These are phyloP conservation scores for Magnusiomyces clavatus DNA, from an alignment of 1,139 yeast genomes.

Conservation along the genomic window DNA sequence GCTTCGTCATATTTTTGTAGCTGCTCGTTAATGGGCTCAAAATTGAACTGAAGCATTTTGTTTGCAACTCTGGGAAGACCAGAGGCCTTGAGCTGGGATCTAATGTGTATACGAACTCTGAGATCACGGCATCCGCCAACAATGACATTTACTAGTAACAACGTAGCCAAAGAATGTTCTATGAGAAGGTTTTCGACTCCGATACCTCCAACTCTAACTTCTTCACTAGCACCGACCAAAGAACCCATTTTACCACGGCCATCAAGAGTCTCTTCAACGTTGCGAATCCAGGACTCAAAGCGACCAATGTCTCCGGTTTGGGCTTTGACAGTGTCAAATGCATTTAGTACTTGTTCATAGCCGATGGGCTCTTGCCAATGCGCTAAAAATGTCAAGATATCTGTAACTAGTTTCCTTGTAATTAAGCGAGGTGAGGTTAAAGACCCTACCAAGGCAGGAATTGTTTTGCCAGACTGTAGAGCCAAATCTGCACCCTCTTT, in stretches of 20 bases:
- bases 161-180: conserved; percentile 74
- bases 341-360: conserved; percentile 53
- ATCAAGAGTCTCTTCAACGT: conserved; percentile 66
- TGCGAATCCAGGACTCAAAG: conserved; percentile 78
- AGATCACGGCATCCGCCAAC: conserved; percentile 57
- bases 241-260: conserved; percentile 90
- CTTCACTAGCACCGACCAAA: conserved; percentile 90
- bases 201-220: conserved; percentile 54
- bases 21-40: conserved; percentile 58
- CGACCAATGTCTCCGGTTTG: conserved; percentile 56
- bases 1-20: conserved; percentile 55
- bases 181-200: conserved; percentile 61
- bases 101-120: conserved; percentile 60
- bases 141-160: conserved; percentile 68
- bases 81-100: conserved; percentile 70
- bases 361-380: conserved; percentile 47
- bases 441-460: conserved; percentile 54
- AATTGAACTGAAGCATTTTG: conserved; percentile 53
- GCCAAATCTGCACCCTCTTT: conserved; percentile 52
- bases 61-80: conserved; percentile 62
- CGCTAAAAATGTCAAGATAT: conserved; percentile 53
- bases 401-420: conserved; percentile 77
- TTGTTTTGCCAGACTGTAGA: conserved; percentile 42
- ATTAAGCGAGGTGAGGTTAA: conserved; percentile 54
- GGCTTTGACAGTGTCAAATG: conserved; percentile 55